Evolutionary conservation across 2,329 filamentous ascomycete species (phyloP).

Genomic region (Colletotrichum salicis): DNA sequence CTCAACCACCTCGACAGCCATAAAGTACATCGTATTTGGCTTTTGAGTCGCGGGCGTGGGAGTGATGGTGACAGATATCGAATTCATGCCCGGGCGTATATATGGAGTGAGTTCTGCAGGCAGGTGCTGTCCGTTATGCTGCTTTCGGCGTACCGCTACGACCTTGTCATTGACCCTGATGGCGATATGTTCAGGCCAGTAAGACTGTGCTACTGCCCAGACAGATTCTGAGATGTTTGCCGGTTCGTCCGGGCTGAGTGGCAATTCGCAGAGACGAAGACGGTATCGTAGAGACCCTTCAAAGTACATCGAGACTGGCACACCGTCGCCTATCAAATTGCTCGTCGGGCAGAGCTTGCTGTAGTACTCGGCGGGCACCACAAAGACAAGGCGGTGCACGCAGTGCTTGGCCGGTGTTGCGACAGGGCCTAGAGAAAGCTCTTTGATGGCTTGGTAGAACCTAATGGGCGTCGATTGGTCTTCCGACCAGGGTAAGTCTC

Average conservation of each 20-base stretch:
- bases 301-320: slow-evolving; percentile 52
- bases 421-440: slow-evolving; percentile 60
- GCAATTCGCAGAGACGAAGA: slow-evolving; percentile 69
- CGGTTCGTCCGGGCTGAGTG: slow-evolving; percentile 21
- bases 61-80: slow-evolving; percentile 63
- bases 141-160: slow-evolving; percentile 70
- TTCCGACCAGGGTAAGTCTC: slow-evolving; percentile 12
- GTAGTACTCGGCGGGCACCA: slow-evolving; percentile 50
- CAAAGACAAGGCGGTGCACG: slow-evolving; percentile 59
- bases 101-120: slow-evolving; percentile 77
- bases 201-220: slow-evolving; percentile 73
- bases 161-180: slow-evolving; percentile 73
- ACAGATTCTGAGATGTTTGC: slow-evolving; percentile 51
- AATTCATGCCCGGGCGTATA: slow-evolving; percentile 70
- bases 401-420: slow-evolving; percentile 47
- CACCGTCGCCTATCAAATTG: slow-evolving; percentile 40
- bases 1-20: slow-evolving; percentile 78
- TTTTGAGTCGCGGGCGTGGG: slow-evolving; percentile 36
- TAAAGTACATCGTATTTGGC: slow-evolving; percentile 58
- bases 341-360: slow-evolving; percentile 48
- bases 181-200: slow-evolving; percentile 78
- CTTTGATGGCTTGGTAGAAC: slow-evolving; percentile 69
- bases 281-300: slow-evolving; percentile 72
- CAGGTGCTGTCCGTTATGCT: slow-evolving; percentile 79
- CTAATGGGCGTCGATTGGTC: slow-evolving; percentile 39